These are phyloP conservation scores for Peterozyma toletana DNA, from an alignment of 805 yeast species.

Conservation along the genomic window DNA sequence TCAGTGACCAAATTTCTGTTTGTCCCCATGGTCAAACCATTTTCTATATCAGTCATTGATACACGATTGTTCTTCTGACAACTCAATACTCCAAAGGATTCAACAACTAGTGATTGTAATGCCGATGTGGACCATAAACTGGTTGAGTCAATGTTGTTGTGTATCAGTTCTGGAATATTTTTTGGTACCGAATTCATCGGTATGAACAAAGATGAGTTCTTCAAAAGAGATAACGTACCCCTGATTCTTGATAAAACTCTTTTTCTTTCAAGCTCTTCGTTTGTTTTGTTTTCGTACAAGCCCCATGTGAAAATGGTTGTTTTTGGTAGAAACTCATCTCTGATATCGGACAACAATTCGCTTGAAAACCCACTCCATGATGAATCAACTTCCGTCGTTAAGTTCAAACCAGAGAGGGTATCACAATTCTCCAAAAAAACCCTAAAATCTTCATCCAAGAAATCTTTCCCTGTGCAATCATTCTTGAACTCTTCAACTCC, in stretches of 20 bases:
- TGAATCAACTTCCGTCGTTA: slow-evolving; percentile 63
- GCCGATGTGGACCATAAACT: slow-evolving; percentile 38
- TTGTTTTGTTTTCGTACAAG: slow-evolving; percentile 18
- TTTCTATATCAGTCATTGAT: slow-evolving; percentile 36
- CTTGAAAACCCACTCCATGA: slow-evolving; percentile 81
- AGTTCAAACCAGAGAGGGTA: slow-evolving; percentile 59
- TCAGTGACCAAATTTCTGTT: slow-evolving; percentile 42
- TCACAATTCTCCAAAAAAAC: slow-evolving; percentile 70
- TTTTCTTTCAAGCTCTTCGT: slow-evolving; percentile 13
- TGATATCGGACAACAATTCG: slow-evolving; percentile 41
- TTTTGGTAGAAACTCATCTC: slow-evolving; percentile 66
- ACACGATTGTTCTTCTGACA: slow-evolving; percentile 24
- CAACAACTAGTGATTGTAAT: slow-evolving; percentile 33
- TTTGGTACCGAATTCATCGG: slow-evolving; percentile 35
- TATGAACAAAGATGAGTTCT: slow-evolving; percentile 44
- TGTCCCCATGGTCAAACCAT: slow-evolving; percentile 32
- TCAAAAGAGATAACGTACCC: slow-evolving; percentile 36
- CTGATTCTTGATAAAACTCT: slow-evolving; percentile 33
- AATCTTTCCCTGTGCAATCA: slow-evolving; percentile 32
- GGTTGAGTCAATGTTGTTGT: slow-evolving; percentile 12
- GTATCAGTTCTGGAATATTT: slow-evolving; percentile 10
- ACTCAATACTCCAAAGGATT: slow-evolving; percentile 33
- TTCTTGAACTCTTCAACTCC: slow-evolving; percentile 58
- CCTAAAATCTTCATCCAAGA: slow-evolving; percentile 54
- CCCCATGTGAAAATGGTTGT: slow-evolving; percentile 41